These are phyloP conservation scores for Eucalyptus sp. DNA, from an alignment of 345 rosid genomes.

Conservation along the genomic window DNA sequence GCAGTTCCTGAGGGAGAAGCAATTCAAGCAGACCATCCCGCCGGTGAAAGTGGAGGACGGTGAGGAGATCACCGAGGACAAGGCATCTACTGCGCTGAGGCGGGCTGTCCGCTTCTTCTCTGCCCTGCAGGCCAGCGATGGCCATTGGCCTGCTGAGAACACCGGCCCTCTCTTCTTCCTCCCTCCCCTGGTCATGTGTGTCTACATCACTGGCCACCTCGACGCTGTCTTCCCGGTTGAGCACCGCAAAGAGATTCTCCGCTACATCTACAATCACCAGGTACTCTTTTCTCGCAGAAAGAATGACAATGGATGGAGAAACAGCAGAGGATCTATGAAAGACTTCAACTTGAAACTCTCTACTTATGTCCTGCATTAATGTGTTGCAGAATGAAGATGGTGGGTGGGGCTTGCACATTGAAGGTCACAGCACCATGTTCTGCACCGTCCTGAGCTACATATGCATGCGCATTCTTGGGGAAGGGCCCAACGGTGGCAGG, in stretches of 20 bases:
- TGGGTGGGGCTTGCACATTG: constrained; percentile 26
- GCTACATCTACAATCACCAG: constrained; percentile 21
- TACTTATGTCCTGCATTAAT: not conserved
- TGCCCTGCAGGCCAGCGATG: constrained; percentile 20
- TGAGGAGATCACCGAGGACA: constrained; percentile 13
- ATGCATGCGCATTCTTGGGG: constrained; percentile 25
- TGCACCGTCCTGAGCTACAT: constrained; percentile 14
- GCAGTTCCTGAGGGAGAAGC: constrained; percentile 14
- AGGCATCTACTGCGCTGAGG: not conserved
- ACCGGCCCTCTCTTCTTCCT: constrained; percentile 24
- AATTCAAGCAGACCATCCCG: constrained; percentile 12
- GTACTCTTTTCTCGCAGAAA: not conserved
- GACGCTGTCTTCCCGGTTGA: constrained; percentile 5
- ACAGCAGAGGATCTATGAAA: not conserved
- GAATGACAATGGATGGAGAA: not conserved
- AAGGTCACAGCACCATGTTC: constrained; percentile 26
- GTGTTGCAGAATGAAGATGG: constrained; percentile 14
- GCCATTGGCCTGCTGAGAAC: constrained; percentile 31
- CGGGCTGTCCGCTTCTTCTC: constrained; percentile 17
- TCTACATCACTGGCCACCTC: constrained; percentile 24
- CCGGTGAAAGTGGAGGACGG: constrained; percentile 8
- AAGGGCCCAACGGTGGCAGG: constrained; percentile 11
- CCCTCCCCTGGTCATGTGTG: constrained; percentile 17
- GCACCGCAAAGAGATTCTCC: constrained; percentile 17
- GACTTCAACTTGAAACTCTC: not conserved